phyloP scores from a whole-genome alignment of 192 early-diverging fungal genomes.

The Mortierella alpina region DNA sequence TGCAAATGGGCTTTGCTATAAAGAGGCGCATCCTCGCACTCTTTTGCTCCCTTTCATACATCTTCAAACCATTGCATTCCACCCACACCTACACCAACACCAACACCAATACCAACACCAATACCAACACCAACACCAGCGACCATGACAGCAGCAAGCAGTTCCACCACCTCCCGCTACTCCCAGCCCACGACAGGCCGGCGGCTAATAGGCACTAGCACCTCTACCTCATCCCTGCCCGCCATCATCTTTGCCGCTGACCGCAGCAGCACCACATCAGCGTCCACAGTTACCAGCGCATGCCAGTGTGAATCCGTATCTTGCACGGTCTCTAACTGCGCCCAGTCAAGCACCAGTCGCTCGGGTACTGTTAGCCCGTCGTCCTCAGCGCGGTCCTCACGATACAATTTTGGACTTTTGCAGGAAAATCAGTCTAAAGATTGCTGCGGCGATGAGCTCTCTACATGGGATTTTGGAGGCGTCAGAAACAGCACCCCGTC shows the following conservation, averaged over 20 bases:
- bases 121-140: neutral
- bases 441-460: conserved; percentile 1
- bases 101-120: no score
- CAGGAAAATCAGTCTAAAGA: conserved; percentile 2
- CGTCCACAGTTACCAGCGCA: neutral
- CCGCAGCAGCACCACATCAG: neutral
- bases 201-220: no score
- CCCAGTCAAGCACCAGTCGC: neutral
- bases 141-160: neutral
- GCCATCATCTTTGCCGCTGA: conserved; percentile 3
- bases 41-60: no score
- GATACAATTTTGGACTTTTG: neutral
- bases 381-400: neutral
- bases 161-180: neutral
- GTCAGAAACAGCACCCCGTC: conserved; percentile 3
- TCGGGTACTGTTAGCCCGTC: neutral
- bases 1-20: no score
- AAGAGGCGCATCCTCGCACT: no score
- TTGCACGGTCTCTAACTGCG: no score
- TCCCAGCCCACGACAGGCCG: neutral
- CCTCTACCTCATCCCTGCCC: neutral
- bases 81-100: no score
- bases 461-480: conserved; percentile 8
- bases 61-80: no score
- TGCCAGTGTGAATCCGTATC: neutral